These are phyloP conservation scores for Diaporthe ilicicola DNA, from an alignment of 2,329 filamentous ascomycete species.

Conservation along the genomic window DNA sequence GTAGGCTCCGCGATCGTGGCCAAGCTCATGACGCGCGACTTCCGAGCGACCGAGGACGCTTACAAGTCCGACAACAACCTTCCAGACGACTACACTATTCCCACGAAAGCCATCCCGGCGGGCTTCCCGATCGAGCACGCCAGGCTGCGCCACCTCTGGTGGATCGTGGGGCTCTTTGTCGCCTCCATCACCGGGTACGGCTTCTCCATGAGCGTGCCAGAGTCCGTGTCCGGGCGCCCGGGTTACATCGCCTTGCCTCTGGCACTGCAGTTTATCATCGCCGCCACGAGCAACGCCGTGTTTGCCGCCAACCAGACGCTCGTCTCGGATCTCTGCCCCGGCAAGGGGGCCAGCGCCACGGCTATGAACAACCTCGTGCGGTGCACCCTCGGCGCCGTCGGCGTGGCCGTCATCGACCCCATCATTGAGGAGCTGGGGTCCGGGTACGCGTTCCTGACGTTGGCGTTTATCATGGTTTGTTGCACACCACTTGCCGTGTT, in stretches of 20 bases:
- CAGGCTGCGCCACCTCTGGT: constrained; percentile 49
- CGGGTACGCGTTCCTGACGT: constrained; percentile 29
- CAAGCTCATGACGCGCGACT: constrained; percentile 51
- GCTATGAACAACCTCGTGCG: constrained; percentile 47
- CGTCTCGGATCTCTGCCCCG: constrained; percentile 44
- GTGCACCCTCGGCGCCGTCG: constrained; percentile 42
- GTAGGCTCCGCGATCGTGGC: constrained; percentile 51
- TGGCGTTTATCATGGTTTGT: constrained; percentile 26
- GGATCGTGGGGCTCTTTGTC: constrained; percentile 48
- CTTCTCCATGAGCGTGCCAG: constrained; percentile 39
- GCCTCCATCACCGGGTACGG: constrained; percentile 46
- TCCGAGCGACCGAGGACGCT: constrained; percentile 38
- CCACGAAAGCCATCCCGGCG: constrained; percentile 37
- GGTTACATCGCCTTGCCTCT: constrained; percentile 42
- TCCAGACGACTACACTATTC: constrained; percentile 40
- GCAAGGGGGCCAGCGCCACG: constrained; percentile 42
- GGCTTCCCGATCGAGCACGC: constrained; percentile 55
- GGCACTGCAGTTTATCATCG: constrained; percentile 45
- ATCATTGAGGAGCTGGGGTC: constrained; percentile 32
- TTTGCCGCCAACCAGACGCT: constrained; percentile 47
- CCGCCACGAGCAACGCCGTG: constrained; percentile 46
- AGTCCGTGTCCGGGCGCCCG: constrained; percentile 19
- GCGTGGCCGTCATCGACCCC: constrained; percentile 37
- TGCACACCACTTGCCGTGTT: background rate
- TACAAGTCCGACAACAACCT: constrained; percentile 41